phyloP scores from a whole-genome alignment of 2,329 filamentous ascomycete genomes.

The Fusarium sp. region DNA sequence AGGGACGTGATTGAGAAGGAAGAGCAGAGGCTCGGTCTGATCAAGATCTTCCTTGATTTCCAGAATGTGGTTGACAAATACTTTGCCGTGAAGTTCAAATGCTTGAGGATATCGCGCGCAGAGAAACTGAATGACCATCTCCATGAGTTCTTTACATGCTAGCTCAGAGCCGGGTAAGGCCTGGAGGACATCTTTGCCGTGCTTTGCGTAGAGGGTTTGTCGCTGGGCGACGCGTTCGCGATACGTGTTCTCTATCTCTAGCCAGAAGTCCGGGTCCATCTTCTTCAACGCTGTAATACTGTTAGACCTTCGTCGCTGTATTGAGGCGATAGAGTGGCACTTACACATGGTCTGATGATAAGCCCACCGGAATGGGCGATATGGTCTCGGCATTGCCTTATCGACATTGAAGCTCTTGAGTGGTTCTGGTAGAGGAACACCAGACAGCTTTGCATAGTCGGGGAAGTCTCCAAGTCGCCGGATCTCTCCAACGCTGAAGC shows the following conservation, averaged over 20 bases:
- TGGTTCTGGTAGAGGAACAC: constrained; percentile 74
- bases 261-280: constrained; percentile 85
- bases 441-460: constrained; percentile 79
- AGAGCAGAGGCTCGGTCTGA: constrained; percentile 70
- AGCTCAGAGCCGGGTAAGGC: constrained; percentile 79
- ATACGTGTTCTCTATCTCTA: constrained; percentile 86
- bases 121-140: constrained; percentile 85
- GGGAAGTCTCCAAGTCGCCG: constrained; percentile 79
- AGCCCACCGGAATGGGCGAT: constrained; percentile 82
- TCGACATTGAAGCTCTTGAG: constrained; percentile 74
- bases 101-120: constrained; percentile 80
- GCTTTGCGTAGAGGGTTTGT: constrained; percentile 68
- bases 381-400: constrained; percentile 77
- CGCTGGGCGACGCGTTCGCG: constrained; percentile 73
- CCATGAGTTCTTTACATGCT: constrained; percentile 87
- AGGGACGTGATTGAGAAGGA: constrained; percentile 81
- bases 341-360: constrained; percentile 94
- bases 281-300: constrained; percentile 73
- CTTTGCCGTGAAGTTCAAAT: constrained; percentile 69
- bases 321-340: background rate
- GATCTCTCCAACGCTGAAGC: constrained; percentile 77
- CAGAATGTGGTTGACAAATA: constrained; percentile 77
- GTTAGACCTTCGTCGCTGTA: constrained; percentile 45
- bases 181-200: constrained; percentile 73
- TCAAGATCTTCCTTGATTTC: constrained; percentile 69